Evolutionary conservation across 495 filamentous ascomycete genomes (phyloP).

Genomic region (Penicillium paxilli): DNA sequence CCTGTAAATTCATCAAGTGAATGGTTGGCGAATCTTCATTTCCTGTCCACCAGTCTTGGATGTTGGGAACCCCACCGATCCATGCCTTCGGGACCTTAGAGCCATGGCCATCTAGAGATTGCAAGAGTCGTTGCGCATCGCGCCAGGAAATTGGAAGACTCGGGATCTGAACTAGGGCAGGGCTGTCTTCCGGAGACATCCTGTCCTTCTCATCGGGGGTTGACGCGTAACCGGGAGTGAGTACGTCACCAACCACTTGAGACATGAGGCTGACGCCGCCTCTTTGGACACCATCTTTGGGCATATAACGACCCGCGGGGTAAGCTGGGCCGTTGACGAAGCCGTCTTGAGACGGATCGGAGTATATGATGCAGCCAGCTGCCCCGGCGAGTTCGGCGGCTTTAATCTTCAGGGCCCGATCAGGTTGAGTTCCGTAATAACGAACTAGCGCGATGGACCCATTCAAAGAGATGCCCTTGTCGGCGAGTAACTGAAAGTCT

Average conservation of each 20-base stretch:
- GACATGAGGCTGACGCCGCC: constrained; percentile 81
- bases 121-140: constrained; percentile 79
- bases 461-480: constrained; percentile 68
- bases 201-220: constrained; percentile 62
- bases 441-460: constrained; percentile 84
- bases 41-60: constrained; percentile 82
- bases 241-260: constrained; percentile 81
- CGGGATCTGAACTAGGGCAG: constrained; percentile 77
- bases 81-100: constrained; percentile 68
- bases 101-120: constrained; percentile 76
- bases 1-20: constrained; percentile 83
- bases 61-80: constrained; percentile 70
- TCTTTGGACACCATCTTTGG: constrained; percentile 76
- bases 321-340: constrained; percentile 66
- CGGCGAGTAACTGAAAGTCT: constrained; percentile 72
- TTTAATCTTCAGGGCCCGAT: constrained; percentile 81
- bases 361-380: constrained; percentile 87
- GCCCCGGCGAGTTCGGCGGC: constrained; percentile 84
- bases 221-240: constrained; percentile 85
- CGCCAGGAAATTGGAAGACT: constrained; percentile 86
- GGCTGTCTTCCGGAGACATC: constrained; percentile 66
- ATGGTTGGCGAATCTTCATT: constrained; percentile 73
- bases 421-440: constrained; percentile 71
- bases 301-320: constrained; percentile 75
- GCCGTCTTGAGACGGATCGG: constrained; percentile 80